Conservation (phyloP, 495 filamentous ascomycete genomes). For the Evansstolkia leycettana region DNA sequence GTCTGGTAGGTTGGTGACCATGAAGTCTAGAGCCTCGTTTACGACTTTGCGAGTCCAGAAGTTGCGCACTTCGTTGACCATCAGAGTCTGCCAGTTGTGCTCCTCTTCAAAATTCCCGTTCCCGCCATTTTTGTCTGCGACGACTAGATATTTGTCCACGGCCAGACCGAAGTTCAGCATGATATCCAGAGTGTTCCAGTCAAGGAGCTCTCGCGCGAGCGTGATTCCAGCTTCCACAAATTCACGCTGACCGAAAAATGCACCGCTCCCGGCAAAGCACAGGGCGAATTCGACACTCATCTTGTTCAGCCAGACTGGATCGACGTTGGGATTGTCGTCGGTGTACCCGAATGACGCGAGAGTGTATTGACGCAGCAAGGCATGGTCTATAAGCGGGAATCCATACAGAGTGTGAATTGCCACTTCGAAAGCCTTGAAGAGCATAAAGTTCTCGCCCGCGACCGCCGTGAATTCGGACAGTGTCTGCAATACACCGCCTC, state of each 20-base stretch:
- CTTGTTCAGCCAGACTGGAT: conserved; percentile 6
- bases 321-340: background rate
- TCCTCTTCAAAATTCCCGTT: too few species aligned
- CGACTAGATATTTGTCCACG: conserved; percentile 9
- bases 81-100: too few species aligned
- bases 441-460: conserved; percentile 9
- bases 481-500: too few species aligned
- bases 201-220: conserved; percentile 11
- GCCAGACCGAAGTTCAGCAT: conserved; percentile 15
- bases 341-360: too few species aligned
- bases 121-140: too few species aligned
- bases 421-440: conserved; percentile 14
- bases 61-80: conserved; percentile 4
- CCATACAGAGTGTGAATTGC: conserved; percentile 20
- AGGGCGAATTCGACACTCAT: conserved; percentile 18
- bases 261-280: conserved; percentile 19
- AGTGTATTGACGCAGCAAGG: conserved; percentile 5
- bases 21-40: conserved; percentile 10
- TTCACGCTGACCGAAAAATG: conserved; percentile 12
- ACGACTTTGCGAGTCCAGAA: conserved; percentile 8
- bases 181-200: conserved; percentile 18
- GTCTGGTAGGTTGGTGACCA: conserved; percentile 6
- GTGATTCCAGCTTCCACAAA: conserved; percentile 16
- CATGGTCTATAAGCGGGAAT: conserved; percentile 2
- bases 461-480: too few species aligned